These are phyloP conservation scores for Mycena chlorophos DNA, from an alignment of 768 basidiomycete species.

Conservation along the genomic window DNA sequence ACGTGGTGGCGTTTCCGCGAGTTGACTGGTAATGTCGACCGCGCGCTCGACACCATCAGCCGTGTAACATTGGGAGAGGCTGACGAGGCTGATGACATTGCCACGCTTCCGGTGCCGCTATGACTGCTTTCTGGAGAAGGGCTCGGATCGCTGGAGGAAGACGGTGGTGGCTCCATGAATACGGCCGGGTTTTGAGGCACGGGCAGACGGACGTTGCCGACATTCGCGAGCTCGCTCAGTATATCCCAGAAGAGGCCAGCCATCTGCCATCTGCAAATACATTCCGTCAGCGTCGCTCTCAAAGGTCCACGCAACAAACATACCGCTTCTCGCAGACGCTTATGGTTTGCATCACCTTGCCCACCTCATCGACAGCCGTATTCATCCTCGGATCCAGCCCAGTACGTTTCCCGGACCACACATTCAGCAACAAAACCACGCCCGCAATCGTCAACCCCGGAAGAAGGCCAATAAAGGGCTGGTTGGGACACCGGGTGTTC, in stretches of 20 bases:
- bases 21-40: background rate
- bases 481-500: slow-evolving; percentile 28
- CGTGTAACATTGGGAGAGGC: background rate
- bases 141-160: background rate
- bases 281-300: background rate
- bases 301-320: slow-evolving; percentile 3
- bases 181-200: background rate
- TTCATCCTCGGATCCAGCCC: slow-evolving; percentile 47
- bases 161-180: background rate
- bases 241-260: slow-evolving; percentile 41
- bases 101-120: background rate
- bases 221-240: slow-evolving; percentile 8
- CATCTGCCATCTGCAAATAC: slow-evolving; percentile 37
- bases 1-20: background rate
- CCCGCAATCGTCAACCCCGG: slow-evolving; percentile 39
- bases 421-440: slow-evolving; percentile 63
- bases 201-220: background rate
- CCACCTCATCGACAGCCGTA: slow-evolving; percentile 58
- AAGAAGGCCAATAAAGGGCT: slow-evolving; percentile 23
- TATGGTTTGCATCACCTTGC: slow-evolving; percentile 56
- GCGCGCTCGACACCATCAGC: too few relatives aligned
- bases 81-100: background rate
- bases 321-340: slow-evolving; percentile 40
- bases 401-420: slow-evolving; percentile 61
- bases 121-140: background rate